Evolutionary conservation across 2,329 filamentous ascomycete genomes (phyloP).

Genomic region (Myriosclerotinia scirpicola): DNA sequence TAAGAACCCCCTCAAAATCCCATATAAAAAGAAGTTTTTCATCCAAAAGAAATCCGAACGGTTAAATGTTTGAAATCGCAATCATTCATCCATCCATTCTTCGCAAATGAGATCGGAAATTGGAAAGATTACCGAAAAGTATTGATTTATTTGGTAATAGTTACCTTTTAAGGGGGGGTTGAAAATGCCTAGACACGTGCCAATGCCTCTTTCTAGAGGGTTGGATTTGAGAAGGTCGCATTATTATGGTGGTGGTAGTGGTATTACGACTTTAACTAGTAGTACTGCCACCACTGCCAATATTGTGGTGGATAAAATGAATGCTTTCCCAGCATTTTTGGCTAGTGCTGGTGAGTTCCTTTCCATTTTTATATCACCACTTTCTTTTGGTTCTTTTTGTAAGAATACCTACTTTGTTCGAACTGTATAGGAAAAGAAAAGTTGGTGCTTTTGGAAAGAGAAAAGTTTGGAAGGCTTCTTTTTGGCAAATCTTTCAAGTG

Average conservation of each 20-base stretch:
- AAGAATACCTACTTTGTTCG: not conserved
- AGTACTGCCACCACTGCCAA: slow-evolving; percentile 10
- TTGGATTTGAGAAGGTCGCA: slow-evolving; percentile 17
- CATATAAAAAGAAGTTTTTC: slow-evolving; percentile 17
- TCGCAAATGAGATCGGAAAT: slow-evolving; percentile 8
- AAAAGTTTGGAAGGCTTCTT: not conserved
- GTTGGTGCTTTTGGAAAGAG: not conserved
- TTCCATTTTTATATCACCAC: not conserved
- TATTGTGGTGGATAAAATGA: slow-evolving; percentile 53
- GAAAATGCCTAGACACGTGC: slow-evolving; percentile 23
- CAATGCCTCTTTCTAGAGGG: slow-evolving; percentile 11
- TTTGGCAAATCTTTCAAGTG: not conserved
- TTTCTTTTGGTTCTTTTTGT: not conserved
- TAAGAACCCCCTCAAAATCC: not conserved
- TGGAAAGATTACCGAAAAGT: not conserved
- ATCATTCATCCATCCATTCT: not conserved
- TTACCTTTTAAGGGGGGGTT: not conserved
- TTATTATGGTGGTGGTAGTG: slow-evolving; percentile 32
- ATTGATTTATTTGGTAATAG: slow-evolving; percentile 2
- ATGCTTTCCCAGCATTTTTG: slow-evolving; percentile 56
- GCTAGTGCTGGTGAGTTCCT: slow-evolving; percentile 58
- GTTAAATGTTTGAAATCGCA: not conserved
- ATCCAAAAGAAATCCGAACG: not conserved
- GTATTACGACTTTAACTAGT: slow-evolving; percentile 40
- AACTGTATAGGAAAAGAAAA: not conserved